Evolutionary conservation across 106 monocot genomes (phyloP), one percentile per base, ranked within the genome.

Genomic region (Platanthera guangdongensis): DNA sequence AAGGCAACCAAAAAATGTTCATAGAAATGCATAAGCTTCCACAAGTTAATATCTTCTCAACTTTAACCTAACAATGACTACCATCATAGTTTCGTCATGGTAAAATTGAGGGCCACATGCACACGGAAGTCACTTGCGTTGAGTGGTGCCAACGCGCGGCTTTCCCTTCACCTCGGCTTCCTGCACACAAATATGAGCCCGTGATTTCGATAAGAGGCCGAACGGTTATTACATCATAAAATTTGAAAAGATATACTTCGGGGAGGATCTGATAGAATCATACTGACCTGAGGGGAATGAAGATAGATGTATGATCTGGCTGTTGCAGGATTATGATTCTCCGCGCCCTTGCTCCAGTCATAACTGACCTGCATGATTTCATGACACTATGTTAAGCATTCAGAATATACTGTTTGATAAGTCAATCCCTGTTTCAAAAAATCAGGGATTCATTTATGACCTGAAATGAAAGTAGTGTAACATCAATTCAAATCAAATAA

Each of bases 271-370:
- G 46, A 64, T 71, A 15, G 9, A 52, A 75, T 12, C 11, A 9
- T 54, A 74, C 22, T 75, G 47, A 92, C 88, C 88, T 90, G 90
- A 9, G 85, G 85, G 7, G 75, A 82, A 73, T 92, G 92, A 21
- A 96, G 85, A 78, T 93, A 96, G 63, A 96, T 87, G 52, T 84
- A 78, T 64, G 93, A 76, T 82, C 93, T 96, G 53, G 95, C 90
- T 21, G 90, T 95, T 70, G 90, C 81, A 55, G 95, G 95, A 84
- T 96, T 93, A 76, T 96, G 89, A 81, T 89, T 93, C 80, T 96
- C 95, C 15, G 93, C 93, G 80, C 95, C 95, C 79, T 96, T 96
- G 77, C 93, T 93, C 93, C 95, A 93, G 76, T 93, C 95, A 84
- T 96, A 96, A 46, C 89, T 87, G 6, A 90, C 86, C 95, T 95